A percentile compares a stretch with the other conserved stretches of the same genome.
Conservation (phyloP, 306 rosid genomes). For the Spatholobus suberectus region DNA sequence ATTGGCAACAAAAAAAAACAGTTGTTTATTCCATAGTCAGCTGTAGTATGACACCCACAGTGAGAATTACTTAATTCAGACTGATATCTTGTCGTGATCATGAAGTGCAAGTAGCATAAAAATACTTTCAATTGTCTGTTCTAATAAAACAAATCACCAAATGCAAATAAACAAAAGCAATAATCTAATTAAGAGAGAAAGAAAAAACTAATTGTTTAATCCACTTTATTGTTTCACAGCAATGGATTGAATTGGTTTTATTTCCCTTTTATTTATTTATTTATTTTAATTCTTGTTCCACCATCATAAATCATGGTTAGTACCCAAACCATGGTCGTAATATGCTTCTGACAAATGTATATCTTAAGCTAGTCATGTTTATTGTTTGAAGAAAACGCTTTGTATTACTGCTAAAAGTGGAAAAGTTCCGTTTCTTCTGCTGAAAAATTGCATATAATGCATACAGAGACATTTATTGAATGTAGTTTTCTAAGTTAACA, state of each 20-base stretch:
- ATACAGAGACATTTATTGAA: not conserved
- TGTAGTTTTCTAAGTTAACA: not conserved
- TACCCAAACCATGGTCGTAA: conserved; percentile 32
- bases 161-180: conserved; percentile 25
- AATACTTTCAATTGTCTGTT: conserved; percentile 14
- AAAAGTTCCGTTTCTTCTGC: not conserved
- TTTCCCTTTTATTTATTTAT: not conserved
- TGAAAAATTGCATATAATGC: not conserved
- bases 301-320: conserved; percentile 26
- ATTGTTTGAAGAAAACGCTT: conserved; percentile 15
- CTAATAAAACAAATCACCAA: not conserved
- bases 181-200: not conserved
- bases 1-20: not conserved
- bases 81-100: not conserved
- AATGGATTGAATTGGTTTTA: not conserved
- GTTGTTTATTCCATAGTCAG: not conserved
- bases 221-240: conserved; percentile 2
- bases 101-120: conserved; percentile 18
- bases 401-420: conserved; percentile 26
- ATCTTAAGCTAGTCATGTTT: conserved; percentile 29
- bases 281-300: not conserved
- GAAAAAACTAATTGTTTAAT: not conserved
- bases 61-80: not conserved
- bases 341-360: conserved; percentile 29
- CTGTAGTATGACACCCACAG: not conserved